Conservation (phyloP, 2,329 filamentous ascomycete species). For the Fusarium ambrosium region DNA sequence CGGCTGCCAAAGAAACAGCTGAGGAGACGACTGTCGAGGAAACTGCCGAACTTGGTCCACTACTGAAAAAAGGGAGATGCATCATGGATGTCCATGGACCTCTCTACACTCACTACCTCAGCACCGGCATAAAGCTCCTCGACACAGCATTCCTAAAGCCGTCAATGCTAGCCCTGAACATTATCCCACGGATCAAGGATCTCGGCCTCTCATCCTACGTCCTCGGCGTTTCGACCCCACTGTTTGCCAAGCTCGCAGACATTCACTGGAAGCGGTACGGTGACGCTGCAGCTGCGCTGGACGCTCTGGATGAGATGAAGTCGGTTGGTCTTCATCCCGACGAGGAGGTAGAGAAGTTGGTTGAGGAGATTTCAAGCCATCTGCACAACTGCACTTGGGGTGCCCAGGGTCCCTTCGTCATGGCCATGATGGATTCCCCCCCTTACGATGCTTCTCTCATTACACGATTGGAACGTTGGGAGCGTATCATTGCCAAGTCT, state of each 20-base stretch:
- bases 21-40: conserved; percentile 26
- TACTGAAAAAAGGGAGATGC: conserved; percentile 46
- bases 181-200: conserved; percentile 76
- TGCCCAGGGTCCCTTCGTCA: conserved; percentile 55
- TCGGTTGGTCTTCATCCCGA: conserved; percentile 72
- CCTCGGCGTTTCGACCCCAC: conserved; percentile 76
- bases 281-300: conserved; percentile 67
- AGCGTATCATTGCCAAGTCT: conserved; percentile 13
- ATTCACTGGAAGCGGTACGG: conserved; percentile 73
- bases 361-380: conserved; percentile 50
- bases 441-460: conserved; percentile 50
- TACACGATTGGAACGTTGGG: conserved; percentile 39
- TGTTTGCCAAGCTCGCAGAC: conserved; percentile 77
- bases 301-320: conserved; percentile 75
- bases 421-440: conserved; percentile 54
- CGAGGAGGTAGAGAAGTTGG: conserved; percentile 45
- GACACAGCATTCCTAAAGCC: conserved; percentile 68
- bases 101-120: conserved; percentile 73
- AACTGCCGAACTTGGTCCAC: no score
- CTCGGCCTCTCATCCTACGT: conserved; percentile 79
- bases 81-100: conserved; percentile 71
- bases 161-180: conserved; percentile 70
- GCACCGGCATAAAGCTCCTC: conserved; percentile 69
- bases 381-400: conserved; percentile 54
- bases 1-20: background rate